Evolutionary conservation across 331 rosid species (phyloP).

Genomic region (Malus hybrid): DNA sequence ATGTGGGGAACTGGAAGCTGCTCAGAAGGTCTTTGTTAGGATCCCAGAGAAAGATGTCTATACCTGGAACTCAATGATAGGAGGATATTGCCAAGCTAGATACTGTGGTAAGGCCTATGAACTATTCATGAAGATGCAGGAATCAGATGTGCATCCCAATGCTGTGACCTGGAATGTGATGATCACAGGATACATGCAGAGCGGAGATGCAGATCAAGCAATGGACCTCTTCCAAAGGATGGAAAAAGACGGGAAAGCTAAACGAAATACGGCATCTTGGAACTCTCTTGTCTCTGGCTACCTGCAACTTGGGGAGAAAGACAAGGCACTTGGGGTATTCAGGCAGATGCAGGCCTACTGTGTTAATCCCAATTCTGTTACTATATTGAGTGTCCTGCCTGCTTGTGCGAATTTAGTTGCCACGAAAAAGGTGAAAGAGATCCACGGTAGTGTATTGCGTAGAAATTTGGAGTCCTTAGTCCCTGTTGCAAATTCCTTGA

Average conservation of each 20-base stretch:
- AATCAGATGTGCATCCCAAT: constrained; percentile 62
- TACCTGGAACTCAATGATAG: constrained; percentile 90
- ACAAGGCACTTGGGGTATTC: constrained; percentile 65
- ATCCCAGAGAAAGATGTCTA: constrained; percentile 62
- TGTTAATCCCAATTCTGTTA: constrained; percentile 56
- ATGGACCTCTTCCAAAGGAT: constrained; percentile 64
- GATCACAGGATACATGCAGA: constrained; percentile 81
- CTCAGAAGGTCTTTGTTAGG: constrained; percentile 48
- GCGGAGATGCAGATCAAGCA: constrained; percentile 74
- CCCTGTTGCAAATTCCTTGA: constrained; percentile 53
- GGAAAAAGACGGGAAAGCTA: constrained; percentile 67
- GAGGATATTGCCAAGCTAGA: constrained; percentile 81
- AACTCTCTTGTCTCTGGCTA: constrained; percentile 79
- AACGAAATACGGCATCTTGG: constrained; percentile 78
- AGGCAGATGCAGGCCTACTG: constrained; percentile 64
- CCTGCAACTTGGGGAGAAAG: constrained; percentile 57
- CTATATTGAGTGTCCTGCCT: constrained; percentile 68
- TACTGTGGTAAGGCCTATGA: constrained; percentile 83
- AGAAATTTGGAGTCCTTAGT: constrained; percentile 48
- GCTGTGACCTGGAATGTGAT: constrained; percentile 74
- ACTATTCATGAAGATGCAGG: constrained; percentile 70
- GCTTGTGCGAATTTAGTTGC: constrained; percentile 64
- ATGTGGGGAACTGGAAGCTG: constrained; percentile 75
- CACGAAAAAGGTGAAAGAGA: constrained; percentile 61
- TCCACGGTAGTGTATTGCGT: constrained; percentile 70